Evolutionary conservation across 768 basidiomycete species (phyloP), one percentile per base, ranked within the genome.

Genomic region (Erythrobasidium yunnanense): DNA sequence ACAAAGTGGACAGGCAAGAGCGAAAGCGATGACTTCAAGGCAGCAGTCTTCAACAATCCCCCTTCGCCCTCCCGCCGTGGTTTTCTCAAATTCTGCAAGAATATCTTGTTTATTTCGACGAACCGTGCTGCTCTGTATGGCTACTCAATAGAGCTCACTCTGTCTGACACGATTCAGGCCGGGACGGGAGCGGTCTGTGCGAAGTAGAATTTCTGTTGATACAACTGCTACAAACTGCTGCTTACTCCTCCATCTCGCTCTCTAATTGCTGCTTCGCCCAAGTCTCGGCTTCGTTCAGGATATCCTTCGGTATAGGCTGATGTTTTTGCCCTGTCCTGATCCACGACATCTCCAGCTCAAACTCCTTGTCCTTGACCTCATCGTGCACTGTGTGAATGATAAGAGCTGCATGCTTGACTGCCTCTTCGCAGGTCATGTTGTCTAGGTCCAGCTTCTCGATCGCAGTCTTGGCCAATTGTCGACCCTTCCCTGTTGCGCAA

Each of bases 371-470:
- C 77, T 96, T 95, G 68, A 88, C 85, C 75, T 97, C 95, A 69
- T 97, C 93, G 74, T 99, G 95, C 17, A 95, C 91, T 42, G 90
- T 83, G 77, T 99, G 90, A 75, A 97, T 93, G 75, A 99, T 97
- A 77, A 92, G 81, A 4, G 95, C 93, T 15, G 91, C 90, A 74
- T 96, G 91, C 70, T 84, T 79, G 23, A 93, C 88, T 20, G 92
- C 95, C 74, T 99, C 85, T 67, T 85, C 81, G 62, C 82, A 82
- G 1, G 87, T 83, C 55, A 97, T 77, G 70, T 88, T 87, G 4
- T 85, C 78, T 34, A 93, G 79, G 70, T 91, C 86, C 69, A 97
- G 84, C 77, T 99, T 99, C 78, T 99, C 95, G 53, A 99, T 78
- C 76, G 97, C 95, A 6, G 93, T 97, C 81, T 96, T 97, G 20